Evolutionary conservation across 192 early-diverging fungal genomes (phyloP), one percentile per base, ranked within the genome.

Genomic region (Nowakowskiella sp.): DNA sequence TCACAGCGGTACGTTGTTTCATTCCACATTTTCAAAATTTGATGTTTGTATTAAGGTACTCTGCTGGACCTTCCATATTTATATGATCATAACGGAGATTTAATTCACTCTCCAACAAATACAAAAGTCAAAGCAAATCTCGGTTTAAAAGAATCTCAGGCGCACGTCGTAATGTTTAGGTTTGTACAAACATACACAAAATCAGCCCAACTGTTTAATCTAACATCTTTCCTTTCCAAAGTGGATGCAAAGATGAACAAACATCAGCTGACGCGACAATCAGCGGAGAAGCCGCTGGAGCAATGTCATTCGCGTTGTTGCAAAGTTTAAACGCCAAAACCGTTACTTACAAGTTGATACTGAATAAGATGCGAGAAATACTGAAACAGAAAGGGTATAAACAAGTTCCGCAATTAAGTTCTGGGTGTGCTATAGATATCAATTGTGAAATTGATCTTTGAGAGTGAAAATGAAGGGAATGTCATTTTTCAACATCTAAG

Each of bases 171-270:
- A 46, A 68, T 70, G 67, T 77, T 82, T 51, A 78, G 36, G 36
- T 39, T 13, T 13, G 36, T 39, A 13, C 19, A 19, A 19, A 13
- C 36, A 39, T 13, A 13, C 19, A 19, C 13, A 13, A 39, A 13
- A 13, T 39, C 13, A 39, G 19, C 36, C 36, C 36, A 19, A 13
- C 19, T 19, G n/a, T n/a, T n/a, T n/a, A n/a, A n/a, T 39, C 13
- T 13, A 39, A 39, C 13, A 13, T 13, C 36, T 39, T 39, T 39
- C 36, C 36, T 39, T 39, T 39, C 19, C 13, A 39, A 39, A 39
- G 73, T 42, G 63, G 72, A 7, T 78, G 80, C 55, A 73, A 74
- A 0, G 76, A 80, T 36, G 70, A 80, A 67, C 78, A 78, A 61
- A 77, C 68, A 27, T 80, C 72, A 6, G 65, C 82, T 31, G 66